These are phyloP conservation scores for Fusarium nisikadoi DNA, from an alignment of 2,329 filamentous ascomycete genomes.

Conservation along the genomic window DNA sequence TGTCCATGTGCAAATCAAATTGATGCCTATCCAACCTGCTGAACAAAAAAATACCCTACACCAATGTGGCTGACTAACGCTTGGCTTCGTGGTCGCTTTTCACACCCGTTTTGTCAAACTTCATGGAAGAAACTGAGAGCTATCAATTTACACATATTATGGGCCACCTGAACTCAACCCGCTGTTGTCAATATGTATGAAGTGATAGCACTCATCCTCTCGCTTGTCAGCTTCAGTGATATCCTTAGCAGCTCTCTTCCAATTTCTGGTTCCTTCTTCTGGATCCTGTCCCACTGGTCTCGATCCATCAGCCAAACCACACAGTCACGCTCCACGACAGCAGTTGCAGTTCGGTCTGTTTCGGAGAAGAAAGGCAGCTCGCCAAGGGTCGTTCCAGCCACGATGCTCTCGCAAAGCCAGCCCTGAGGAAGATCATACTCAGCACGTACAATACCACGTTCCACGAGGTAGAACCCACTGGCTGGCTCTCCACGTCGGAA, in stretches of 20 bases:
- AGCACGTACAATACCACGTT: constrained; percentile 86
- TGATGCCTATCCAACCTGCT: neutral
- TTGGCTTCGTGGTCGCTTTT: neutral
- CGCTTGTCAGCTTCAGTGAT: constrained; percentile 91
- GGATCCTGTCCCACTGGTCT: constrained; percentile 77
- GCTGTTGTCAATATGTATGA: constrained; percentile 64
- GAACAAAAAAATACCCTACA: neutral
- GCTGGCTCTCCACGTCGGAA: constrained; percentile 82
- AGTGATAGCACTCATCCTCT: constrained; percentile 82
- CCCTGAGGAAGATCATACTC: constrained; percentile 95
- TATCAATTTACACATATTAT: constrained; percentile 3
- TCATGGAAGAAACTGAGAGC: neutral
- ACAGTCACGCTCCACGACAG: constrained; percentile 82
- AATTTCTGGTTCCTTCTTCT: constrained; percentile 78
- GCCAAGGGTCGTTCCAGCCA: constrained; percentile 93
- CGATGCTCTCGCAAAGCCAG: constrained; percentile 87
- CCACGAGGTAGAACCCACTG: constrained; percentile 88
- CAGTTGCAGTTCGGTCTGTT: constrained; percentile 86
- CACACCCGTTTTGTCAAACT: neutral
- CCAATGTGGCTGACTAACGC: constrained; percentile 28
- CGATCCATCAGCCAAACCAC: constrained; percentile 84
- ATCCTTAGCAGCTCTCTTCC: constrained; percentile 86
- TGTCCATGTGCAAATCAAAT: neutral
- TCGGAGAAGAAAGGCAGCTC: constrained; percentile 97
- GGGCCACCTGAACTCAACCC: constrained; percentile 45